Conservation (phyloP, 805 yeast species). For the Diddensiella caesifluorescens region DNA sequence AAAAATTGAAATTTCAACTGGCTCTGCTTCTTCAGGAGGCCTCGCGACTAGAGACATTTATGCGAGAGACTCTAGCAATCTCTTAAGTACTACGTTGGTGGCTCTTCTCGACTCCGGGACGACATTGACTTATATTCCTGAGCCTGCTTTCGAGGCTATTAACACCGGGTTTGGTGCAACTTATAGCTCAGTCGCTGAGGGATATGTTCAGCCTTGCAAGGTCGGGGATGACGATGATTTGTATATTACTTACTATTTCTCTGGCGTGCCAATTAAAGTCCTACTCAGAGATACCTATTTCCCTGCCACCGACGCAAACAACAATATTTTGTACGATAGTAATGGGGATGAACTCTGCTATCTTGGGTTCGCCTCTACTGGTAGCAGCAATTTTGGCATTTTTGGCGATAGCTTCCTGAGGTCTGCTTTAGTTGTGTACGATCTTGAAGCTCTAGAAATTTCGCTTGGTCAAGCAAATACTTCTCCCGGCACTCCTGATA, state of each 20-base stretch:
- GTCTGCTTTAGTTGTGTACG: conserved; percentile 62
- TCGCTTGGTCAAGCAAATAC: conserved; percentile 47
- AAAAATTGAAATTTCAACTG: conserved; percentile 5
- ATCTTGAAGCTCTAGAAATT: conserved; percentile 51
- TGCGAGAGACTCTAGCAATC: conserved; percentile 6
- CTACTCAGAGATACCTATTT: conserved; percentile 25
- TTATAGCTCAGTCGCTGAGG: conserved; percentile 4
- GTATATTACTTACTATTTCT: conserved; percentile 20
- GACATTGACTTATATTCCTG: conserved; percentile 46
- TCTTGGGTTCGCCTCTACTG: conserved; percentile 8
- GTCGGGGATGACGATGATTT: conserved; percentile 1
- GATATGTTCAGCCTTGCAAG: conserved; percentile 10
- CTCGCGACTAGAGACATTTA: too few species aligned
- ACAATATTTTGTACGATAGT: conserved; percentile 4
- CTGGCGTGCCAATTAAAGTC: conserved; percentile 25
- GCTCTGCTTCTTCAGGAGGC: conserved; percentile 1
- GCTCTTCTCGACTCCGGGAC: conserved; percentile 58
- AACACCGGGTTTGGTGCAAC: conserved; percentile 9
- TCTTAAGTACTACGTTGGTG: conserved; percentile 17
- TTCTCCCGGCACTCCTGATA: conserved; percentile 24
- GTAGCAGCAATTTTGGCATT: conserved; percentile 24
- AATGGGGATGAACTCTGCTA: conserved; percentile 13
- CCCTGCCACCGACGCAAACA: conserved; percentile 5
- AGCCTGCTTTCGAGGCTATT: conserved; percentile 22
- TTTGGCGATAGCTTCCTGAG: conserved; percentile 64